These are phyloP conservation scores for Hyphodiscus sp. DNA, from an alignment of 2,329 filamentous ascomycete genomes.

Conservation along the genomic window DNA sequence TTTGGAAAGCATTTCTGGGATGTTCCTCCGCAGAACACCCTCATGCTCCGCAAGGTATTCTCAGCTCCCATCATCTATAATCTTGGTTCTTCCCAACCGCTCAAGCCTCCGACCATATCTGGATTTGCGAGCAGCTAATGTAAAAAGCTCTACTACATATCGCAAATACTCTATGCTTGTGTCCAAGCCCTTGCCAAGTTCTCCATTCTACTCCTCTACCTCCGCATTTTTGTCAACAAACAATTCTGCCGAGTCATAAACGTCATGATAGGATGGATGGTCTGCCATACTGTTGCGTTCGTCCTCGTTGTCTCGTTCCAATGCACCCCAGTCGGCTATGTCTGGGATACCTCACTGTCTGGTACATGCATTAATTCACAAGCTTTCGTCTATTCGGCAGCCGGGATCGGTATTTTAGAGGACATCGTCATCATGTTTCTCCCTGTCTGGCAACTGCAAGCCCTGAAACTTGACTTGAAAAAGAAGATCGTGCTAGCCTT, in stretches of 20 bases:
- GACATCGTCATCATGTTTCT: constrained; percentile 61
- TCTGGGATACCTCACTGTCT: constrained; percentile 14
- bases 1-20: constrained; percentile 21
- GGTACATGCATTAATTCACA: constrained; percentile 52
- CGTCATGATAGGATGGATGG: constrained; percentile 7
- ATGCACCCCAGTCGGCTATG: constrained; percentile 15
- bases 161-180: constrained; percentile 13
- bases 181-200: constrained; percentile 8
- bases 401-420: constrained; percentile 62
- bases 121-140: neutral
- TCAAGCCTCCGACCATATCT: neutral
- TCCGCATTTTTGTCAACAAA: constrained; percentile 14
- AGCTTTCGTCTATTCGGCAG: constrained; percentile 59
- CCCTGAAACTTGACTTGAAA: constrained; percentile 55
- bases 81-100: no score
- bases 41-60: constrained; percentile 14
- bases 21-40: constrained; percentile 12
- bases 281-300: constrained; percentile 8
- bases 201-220: constrained; percentile 18
- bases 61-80: no score
- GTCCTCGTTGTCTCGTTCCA: constrained; percentile 16
- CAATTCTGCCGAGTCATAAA: constrained; percentile 6
- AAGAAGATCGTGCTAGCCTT: constrained; percentile 60
- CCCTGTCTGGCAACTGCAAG: constrained; percentile 56
- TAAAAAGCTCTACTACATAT: constrained; percentile 12